A percentile compares a stretch with the other conserved stretches of the same genome.
Conservation (phyloP, 164 flowering plant species). For the Hamamelis virginiana region DNA sequence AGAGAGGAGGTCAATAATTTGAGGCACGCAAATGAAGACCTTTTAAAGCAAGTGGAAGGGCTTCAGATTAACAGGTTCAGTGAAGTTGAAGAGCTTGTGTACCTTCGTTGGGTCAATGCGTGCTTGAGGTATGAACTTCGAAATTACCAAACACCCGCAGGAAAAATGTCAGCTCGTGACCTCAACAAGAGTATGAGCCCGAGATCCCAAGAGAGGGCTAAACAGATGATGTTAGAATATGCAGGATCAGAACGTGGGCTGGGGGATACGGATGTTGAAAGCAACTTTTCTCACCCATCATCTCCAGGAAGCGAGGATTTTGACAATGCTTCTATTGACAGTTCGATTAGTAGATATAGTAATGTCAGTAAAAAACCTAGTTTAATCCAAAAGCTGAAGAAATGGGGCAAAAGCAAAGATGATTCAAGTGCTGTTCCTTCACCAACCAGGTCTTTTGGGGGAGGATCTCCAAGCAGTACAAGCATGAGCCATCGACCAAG, state of each 20-base stretch:
- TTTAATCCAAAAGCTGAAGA: conserved; percentile 86
- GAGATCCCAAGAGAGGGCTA: conserved; percentile 83
- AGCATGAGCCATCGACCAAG: conserved; percentile 54
- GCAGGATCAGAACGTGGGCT: conserved; percentile 95
- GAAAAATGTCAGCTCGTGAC: conserved; percentile 87
- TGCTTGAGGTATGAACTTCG: conserved; percentile 89
- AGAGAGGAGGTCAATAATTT: conserved; percentile 73
- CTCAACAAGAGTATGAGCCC: conserved; percentile 87
- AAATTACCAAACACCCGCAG: conserved; percentile 78
- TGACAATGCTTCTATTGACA: conserved; percentile 83
- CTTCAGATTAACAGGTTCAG: conserved; percentile 94
- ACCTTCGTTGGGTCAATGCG: conserved; percentile 98
- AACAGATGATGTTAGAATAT: conserved; percentile 86
- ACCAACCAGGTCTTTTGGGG: conserved; percentile 74
- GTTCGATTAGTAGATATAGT: conserved; percentile 70
- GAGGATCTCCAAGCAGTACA: conserved; percentile 63
- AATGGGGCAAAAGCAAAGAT: conserved; percentile 88
- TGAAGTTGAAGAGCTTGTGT: conserved; percentile 97
- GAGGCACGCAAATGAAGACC: conserved; percentile 81
- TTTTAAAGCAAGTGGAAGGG: conserved; percentile 92
- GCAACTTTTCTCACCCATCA: conserved; percentile 81
- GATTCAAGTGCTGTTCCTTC: conserved; percentile 72
- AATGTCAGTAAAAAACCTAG: conserved; percentile 74
- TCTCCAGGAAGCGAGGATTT: conserved; percentile 97
- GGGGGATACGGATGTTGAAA: conserved; percentile 89